phyloP scores from a whole-genome alignment of 1,284 basidiomycete genomes.

The Moniliophthora roreri region DNA sequence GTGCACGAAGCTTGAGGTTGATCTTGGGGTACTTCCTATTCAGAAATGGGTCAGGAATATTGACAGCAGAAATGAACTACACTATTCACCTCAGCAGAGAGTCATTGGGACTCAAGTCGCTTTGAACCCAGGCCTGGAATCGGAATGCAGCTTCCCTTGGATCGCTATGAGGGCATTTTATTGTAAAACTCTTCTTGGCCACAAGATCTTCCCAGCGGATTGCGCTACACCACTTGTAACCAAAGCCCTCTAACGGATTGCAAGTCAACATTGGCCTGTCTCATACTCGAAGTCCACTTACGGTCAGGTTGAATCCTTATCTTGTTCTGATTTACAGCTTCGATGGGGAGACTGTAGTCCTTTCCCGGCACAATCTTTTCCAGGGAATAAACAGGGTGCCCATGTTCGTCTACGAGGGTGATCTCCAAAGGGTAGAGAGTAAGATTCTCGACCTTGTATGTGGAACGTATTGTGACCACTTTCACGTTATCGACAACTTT shows the following conservation, averaged over 20 bases:
- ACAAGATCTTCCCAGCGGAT: slow-evolving; percentile 92
- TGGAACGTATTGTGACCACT: slow-evolving; percentile 92
- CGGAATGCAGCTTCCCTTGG: slow-evolving; percentile 89
- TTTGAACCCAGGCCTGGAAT: slow-evolving; percentile 92
- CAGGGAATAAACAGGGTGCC: slow-evolving; percentile 78
- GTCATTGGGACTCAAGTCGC: slow-evolving; percentile 61
- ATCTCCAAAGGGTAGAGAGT: slow-evolving; percentile 94
- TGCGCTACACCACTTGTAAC: slow-evolving; percentile 92
- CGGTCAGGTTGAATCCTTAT: slow-evolving; percentile 93
- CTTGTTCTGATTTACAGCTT: slow-evolving; percentile 83
- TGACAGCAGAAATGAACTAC: background rate
- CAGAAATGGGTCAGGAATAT: background rate
- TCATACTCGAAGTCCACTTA: slow-evolving; percentile 37
- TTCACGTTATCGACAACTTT: slow-evolving; percentile 94
- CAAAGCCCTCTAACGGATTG: slow-evolving; percentile 76
- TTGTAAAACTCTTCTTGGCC: slow-evolving; percentile 73
- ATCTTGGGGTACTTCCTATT: slow-evolving; percentile 83
- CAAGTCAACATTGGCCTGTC: slow-evolving; percentile 4
- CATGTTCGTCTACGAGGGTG: slow-evolving; percentile 84
- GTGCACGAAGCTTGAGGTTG: slow-evolving; percentile 87
- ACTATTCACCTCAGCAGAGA: slow-evolving; percentile 51
- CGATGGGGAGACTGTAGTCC: slow-evolving; percentile 89
- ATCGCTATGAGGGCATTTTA: slow-evolving; percentile 86
- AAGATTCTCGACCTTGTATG: slow-evolving; percentile 90
- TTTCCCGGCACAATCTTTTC: slow-evolving; percentile 90